A percentile compares a stretch with the other conserved stretches of the same genome.
Conservation (phyloP, 2,329 filamentous ascomycete species). For the Alternaria consortialis region DNA sequence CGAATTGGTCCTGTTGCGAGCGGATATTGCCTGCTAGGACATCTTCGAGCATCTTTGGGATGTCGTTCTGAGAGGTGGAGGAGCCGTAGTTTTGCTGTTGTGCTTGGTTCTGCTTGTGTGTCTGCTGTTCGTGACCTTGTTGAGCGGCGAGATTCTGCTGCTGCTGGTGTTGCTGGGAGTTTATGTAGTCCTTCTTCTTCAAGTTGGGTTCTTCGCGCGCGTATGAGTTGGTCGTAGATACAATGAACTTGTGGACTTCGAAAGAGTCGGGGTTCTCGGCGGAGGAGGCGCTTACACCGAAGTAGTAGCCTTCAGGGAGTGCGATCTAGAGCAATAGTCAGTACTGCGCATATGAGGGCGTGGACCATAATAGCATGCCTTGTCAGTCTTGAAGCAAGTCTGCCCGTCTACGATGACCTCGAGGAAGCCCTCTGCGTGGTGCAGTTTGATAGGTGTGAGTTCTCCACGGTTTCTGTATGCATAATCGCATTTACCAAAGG, state of each 20-base stretch:
- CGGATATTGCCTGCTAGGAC: conserved; percentile 57
- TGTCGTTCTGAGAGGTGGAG: conserved; percentile 27
- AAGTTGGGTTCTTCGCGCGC: conserved; percentile 46
- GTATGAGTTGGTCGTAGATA: conserved; percentile 63
- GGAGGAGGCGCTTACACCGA: conserved; percentile 87
- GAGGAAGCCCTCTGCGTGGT: conserved; percentile 70
- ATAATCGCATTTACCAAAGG: conserved; percentile 93
- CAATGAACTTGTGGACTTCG: conserved; percentile 86
- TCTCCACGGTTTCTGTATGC: conserved; percentile 90
- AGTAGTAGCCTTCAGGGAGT: conserved; percentile 81
- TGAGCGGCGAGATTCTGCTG: conserved; percentile 33
- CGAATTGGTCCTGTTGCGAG: conserved; percentile 70
- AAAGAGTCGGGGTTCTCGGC: conserved; percentile 94
- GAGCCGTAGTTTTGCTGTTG: conserved; percentile 33
- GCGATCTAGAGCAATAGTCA: conserved; percentile 63
- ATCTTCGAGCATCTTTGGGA: conserved; percentile 54
- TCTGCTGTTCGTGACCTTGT: conserved; percentile 42
- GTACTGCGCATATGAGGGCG: neutral
- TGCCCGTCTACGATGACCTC: conserved; percentile 82
- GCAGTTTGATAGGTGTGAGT: conserved; percentile 81
- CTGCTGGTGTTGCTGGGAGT: conserved; percentile 43
- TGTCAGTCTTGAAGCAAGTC: conserved; percentile 83
- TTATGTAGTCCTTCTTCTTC: conserved; percentile 33
- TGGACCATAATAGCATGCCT: conserved; percentile 49
- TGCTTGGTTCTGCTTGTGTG: conserved; percentile 30